phyloP scores from a whole-genome alignment of 2,329 filamentous ascomycete genomes.

The Mycosphaerella sp. region DNA sequence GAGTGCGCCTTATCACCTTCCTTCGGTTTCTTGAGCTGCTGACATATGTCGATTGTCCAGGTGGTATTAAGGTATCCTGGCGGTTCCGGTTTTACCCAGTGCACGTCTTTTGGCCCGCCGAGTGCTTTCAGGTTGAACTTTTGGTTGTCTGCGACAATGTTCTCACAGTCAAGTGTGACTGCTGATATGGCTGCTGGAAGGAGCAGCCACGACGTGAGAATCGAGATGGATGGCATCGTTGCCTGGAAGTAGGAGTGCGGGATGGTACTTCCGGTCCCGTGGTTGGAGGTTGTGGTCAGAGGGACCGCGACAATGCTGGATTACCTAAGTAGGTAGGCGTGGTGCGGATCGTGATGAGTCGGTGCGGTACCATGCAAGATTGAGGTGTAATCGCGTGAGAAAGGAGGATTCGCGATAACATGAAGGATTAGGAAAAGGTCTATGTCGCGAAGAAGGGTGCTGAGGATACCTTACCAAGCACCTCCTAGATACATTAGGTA shows the following conservation, averaged over 20 bases:
- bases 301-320: neutral
- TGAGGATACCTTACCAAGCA: too few relatives aligned
- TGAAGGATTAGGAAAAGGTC: too few relatives aligned
- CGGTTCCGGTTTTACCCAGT: slow-evolving; percentile 46
- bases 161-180: slow-evolving; percentile 56
- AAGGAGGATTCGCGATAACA: too few relatives aligned
- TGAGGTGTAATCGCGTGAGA: too few relatives aligned
- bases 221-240: slow-evolving; percentile 17
- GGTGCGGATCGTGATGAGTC: too few relatives aligned
- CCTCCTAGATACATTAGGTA: too few relatives aligned
- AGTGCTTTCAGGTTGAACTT: slow-evolving; percentile 60
- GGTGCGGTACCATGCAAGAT: too few relatives aligned
- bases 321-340: too few relatives aligned
- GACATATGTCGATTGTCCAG: slow-evolving; percentile 74
- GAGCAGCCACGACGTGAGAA: slow-evolving; percentile 22
- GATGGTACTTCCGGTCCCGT: neutral
- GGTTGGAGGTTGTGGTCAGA: neutral
- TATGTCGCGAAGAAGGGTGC: too few relatives aligned
- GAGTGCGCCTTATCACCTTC: slow-evolving; percentile 46
- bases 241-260: neutral
- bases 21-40: slow-evolving; percentile 56
- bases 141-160: slow-evolving; percentile 53
- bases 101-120: slow-evolving; percentile 61
- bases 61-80: slow-evolving; percentile 63
- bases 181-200: slow-evolving; percentile 34